These are phyloP conservation scores for Galerina sulciceps DNA, from an alignment of 768 basidiomycete genomes.

Conservation along the genomic window DNA sequence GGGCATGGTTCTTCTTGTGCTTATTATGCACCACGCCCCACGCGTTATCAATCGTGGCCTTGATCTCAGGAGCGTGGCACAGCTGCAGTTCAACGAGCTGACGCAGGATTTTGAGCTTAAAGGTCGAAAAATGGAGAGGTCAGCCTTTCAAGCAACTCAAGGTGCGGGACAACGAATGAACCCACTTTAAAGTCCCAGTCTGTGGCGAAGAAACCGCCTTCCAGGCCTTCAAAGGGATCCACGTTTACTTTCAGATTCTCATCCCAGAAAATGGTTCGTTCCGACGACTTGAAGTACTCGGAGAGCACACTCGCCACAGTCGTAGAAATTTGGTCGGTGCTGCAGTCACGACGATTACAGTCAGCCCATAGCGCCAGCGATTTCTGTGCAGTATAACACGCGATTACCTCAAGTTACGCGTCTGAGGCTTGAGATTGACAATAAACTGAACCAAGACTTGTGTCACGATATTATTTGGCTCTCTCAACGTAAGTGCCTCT, in stretches of 20 bases:
- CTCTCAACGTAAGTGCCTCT: constrained; percentile 73
- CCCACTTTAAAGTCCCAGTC: constrained; percentile 84
- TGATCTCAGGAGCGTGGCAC: constrained; percentile 67
- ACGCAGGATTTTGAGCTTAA: constrained; percentile 80
- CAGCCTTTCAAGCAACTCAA: constrained; percentile 15
- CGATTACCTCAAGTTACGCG: constrained; percentile 88
- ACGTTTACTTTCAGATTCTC: constrained; percentile 67
- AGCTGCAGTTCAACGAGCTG: constrained; percentile 88
- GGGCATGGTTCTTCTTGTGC: constrained; percentile 78
- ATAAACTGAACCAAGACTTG: constrained; percentile 78
- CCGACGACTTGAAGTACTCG: constrained; percentile 74
- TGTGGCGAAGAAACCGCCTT: constrained; percentile 80
- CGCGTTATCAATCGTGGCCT: constrained; percentile 76
- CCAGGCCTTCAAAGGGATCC: constrained; percentile 70
- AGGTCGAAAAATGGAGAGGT: neutral
- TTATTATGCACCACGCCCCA: constrained; percentile 87
- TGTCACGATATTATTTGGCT: constrained; percentile 74
- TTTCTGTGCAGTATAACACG: constrained; percentile 31
- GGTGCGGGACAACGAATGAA: constrained; percentile 20
- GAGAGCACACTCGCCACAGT: constrained; percentile 71
- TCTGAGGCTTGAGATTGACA: constrained; percentile 81
- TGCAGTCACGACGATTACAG: constrained; percentile 42
- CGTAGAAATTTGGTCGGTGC: constrained; percentile 81
- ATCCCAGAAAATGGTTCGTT: constrained; percentile 83
- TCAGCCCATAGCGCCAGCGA: constrained; percentile 29